Evolutionary conservation across 257 asterid species (phyloP), one percentile per base, ranked within the genome.

Genomic region (Prunella vulgaris): DNA sequence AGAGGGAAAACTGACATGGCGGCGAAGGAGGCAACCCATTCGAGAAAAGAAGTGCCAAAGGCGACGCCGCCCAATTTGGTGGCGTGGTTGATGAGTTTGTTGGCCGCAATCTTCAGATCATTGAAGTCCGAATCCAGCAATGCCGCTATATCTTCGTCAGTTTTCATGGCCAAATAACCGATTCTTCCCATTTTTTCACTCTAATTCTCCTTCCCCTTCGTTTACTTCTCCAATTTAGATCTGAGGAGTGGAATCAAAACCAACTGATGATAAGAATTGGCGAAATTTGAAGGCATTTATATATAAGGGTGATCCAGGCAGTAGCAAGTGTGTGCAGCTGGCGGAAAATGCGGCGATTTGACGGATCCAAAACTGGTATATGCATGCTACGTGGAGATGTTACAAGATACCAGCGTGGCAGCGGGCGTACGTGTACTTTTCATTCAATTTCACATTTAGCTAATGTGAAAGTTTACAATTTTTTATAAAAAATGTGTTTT

Each of bases 1-100:
- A 15, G 57, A 46, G 24, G 15, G 24, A 33, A 24, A 18, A 51
- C 88, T 67, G 67, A 90, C 99, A 93, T 90, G 76, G 99, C 97
- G 48, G 97, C 83, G 28, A 87, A 82, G 44, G 97, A 90, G 56
- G 96, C 85, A 13, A 90, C 75, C 99, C 97, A 93, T 89, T 74
- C 77, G 83, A 93, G 88, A 71, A 93, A 80, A 58, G 90, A 83
- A 49, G 92, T 77, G 77, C 96, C 97, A 37, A 88, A 79, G 20
- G 85, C 92, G 10, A 70, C 51, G 73, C 83, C 90, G 0, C 92
- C 88, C 64, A 87, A 64, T 6, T 18, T 71, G 70, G 90, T 25
- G 67, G 91, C 89, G 74, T 88, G 95, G 61, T 56, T 58, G 27
- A 90, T 56, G 37, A 93, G 90, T 17, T 82, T 87, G 72, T 66